phyloP scores from a whole-genome alignment of 129 eudicot species.

The Chrysanthemum lavandulifolium region DNA sequence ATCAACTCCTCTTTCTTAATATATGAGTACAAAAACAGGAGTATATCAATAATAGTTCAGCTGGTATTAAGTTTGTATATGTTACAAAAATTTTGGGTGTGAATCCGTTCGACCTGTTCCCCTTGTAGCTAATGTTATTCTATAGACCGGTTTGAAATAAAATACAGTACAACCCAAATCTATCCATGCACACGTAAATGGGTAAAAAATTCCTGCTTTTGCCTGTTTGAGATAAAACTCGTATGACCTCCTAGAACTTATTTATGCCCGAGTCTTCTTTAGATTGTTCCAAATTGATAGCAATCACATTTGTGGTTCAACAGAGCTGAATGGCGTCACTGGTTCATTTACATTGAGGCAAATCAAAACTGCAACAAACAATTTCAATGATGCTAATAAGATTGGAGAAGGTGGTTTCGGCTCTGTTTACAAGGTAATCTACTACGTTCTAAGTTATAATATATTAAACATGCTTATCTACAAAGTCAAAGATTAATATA shows the following conservation, averaged over 20 bases:
- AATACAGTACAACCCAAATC: neutral
- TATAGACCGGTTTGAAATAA: neutral
- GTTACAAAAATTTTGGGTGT: neutral
- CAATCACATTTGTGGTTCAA: neutral
- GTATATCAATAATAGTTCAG: too few relatives aligned
- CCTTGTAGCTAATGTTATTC: neutral
- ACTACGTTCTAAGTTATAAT: neutral
- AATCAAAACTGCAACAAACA: conserved; percentile 63
- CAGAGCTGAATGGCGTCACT: conserved; percentile 51
- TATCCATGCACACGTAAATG: neutral
- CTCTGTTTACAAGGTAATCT: conserved; percentile 60
- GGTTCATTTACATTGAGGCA: conserved; percentile 60
- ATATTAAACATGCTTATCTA: neutral
- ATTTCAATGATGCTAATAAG: conserved; percentile 62
- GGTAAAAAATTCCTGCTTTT: too few relatives aligned
- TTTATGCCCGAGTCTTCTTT: neutral
- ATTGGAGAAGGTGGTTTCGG: conserved; percentile 94
- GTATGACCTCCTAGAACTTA: neutral
- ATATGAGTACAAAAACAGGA: neutral
- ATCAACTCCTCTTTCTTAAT: too few relatives aligned
- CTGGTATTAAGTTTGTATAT: neutral
- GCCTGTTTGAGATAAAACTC: neutral
- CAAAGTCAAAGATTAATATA: neutral
- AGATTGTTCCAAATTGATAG: conserved; percentile 12
- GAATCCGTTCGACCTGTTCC: neutral